phyloP scores from a whole-genome alignment of 176 grass and related monocot species.

The Oryza punctata region DNA sequence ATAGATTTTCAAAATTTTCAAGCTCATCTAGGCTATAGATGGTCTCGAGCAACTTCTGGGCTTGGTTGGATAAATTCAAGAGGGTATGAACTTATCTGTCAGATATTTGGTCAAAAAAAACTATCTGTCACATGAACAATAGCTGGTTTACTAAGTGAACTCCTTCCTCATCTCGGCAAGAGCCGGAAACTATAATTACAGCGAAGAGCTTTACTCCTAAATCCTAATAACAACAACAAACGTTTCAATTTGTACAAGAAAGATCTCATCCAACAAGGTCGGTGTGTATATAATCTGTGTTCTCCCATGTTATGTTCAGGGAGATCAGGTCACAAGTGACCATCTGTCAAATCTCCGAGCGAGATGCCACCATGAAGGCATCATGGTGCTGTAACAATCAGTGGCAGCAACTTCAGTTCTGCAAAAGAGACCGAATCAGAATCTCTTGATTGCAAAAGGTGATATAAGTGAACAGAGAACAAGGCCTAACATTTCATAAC shows the following conservation, averaged over 20 bases:
- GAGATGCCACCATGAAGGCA: neutral
- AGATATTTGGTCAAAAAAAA: too few species aligned
- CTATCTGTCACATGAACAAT: neutral
- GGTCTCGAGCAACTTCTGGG: too few species aligned
- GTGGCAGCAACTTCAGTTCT: neutral
- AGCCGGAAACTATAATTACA: constrained; percentile 16
- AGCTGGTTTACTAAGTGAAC: constrained; percentile 4
- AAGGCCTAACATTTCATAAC: neutral
- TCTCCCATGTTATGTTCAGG: neutral
- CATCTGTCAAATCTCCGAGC: neutral
- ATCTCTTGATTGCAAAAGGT: neutral
- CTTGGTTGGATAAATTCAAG: neutral
- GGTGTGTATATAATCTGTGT: neutral
- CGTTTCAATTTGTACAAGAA: constrained; percentile 25
- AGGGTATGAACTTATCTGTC: neutral
- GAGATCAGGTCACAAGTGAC: neutral
- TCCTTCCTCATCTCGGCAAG: constrained; percentile 3
- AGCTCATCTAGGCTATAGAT: too few species aligned
- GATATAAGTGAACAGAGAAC: neutral
- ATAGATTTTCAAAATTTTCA: too few species aligned
- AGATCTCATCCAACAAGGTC: neutral
- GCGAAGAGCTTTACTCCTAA: constrained; percentile 27
- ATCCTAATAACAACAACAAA: constrained; percentile 22
- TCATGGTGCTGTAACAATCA: neutral
- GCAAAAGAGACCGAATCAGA: constrained; percentile 4